These are phyloP conservation scores for Teunomyces funiuensis DNA, from an alignment of 805 yeast species.

Conservation along the genomic window DNA sequence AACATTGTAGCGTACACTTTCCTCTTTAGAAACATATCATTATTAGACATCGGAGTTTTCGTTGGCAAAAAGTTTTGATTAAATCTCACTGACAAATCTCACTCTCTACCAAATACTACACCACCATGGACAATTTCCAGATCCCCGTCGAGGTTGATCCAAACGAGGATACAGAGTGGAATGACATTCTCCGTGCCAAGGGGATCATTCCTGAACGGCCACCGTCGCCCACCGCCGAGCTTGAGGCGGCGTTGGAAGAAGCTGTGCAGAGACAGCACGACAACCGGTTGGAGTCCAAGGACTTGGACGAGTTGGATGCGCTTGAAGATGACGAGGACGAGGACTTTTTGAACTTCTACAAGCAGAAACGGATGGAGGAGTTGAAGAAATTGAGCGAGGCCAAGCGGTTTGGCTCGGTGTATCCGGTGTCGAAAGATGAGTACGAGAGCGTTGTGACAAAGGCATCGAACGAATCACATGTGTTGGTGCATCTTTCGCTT, in stretches of 20 bases:
- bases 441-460: constrained; percentile 83
- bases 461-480: constrained; percentile 66
- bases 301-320: constrained; percentile 79
- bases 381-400: constrained; percentile 57
- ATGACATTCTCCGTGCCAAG: constrained; percentile 84
- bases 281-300: constrained; percentile 74
- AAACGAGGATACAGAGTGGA: constrained; percentile 98
- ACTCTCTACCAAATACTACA: neutral
- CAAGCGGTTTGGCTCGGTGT: constrained; percentile 70
- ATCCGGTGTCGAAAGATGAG: constrained; percentile 82
- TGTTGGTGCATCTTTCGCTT: constrained; percentile 74
- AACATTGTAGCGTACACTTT: no score
- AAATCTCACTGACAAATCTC: neutral
- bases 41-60: no score
- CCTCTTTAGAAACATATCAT: no score
- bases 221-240: constrained; percentile 80
- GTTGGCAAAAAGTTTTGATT: no score
- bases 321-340: constrained; percentile 93
- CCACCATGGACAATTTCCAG: constrained; percentile 28
- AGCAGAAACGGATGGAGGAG: constrained; percentile 75
- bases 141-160: constrained; percentile 89
- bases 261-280: constrained; percentile 79
- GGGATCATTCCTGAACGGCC: constrained; percentile 93
- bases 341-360: constrained; percentile 77
- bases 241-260: constrained; percentile 85